Evolutionary conservation across 1,284 basidiomycete species (phyloP).

Genomic region (Ganoderma sinense): DNA sequence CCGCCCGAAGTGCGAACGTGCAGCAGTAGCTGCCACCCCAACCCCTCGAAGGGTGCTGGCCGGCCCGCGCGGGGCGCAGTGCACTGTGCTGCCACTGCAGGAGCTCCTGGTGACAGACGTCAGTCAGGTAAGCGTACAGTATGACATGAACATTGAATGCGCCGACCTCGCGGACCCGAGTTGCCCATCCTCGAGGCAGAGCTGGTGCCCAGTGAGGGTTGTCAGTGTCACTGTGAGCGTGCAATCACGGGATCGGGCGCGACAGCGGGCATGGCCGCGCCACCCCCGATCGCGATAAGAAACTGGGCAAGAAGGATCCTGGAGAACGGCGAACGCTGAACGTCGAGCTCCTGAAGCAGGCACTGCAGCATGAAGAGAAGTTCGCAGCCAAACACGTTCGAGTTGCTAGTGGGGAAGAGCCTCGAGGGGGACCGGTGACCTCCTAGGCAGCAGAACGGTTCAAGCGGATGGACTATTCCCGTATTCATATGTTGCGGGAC

Average conservation of each 20-base stretch:
- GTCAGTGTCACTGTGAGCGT: neutral
- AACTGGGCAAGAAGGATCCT: neutral
- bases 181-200: neutral
- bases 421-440: neutral
- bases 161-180: neutral
- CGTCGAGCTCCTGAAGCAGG: neutral
- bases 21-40: neutral
- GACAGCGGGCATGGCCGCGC: neutral
- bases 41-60: neutral
- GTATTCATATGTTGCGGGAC: neutral
- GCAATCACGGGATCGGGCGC: neutral
- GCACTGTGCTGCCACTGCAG: too few species aligned
- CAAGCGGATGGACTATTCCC: neutral
- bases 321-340: neutral
- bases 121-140: neutral
- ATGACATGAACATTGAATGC: slow-evolving; percentile 1
- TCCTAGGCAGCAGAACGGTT: neutral
- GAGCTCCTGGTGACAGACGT: neutral
- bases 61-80: neutral
- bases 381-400: neutral
- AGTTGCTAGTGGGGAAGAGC: neutral
- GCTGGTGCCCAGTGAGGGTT: neutral
- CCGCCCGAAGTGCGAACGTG: neutral
- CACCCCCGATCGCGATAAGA: neutral
- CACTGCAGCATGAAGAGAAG: neutral